A percentile compares a stretch with the other conserved stretches of the same genome.
Conservation (phyloP, 192 early-diverging fungal species). For the Backusella liffmaniae region DNA sequence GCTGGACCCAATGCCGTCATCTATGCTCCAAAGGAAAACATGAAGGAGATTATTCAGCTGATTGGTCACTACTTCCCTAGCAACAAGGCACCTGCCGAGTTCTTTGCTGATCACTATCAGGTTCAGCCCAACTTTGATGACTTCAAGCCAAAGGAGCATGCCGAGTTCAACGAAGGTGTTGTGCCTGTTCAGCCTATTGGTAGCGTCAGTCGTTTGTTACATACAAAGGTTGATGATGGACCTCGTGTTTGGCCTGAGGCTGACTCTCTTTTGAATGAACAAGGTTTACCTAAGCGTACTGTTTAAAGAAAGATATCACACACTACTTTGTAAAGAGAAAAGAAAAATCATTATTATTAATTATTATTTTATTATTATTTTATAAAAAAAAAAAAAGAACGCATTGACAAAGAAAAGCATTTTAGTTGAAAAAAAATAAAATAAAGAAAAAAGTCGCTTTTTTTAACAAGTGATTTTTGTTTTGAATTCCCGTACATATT, state of each 20-base stretch:
- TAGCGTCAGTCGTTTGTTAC: slow-evolving; percentile 84
- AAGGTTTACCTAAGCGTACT: slow-evolving; percentile 55
- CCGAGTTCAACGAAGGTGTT: slow-evolving; percentile 50
- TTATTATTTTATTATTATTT: not conserved
- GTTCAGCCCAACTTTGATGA: slow-evolving; percentile 28
- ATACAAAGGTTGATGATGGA: slow-evolving; percentile 89
- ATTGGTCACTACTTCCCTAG: slow-evolving; percentile 86
- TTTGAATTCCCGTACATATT: not conserved
- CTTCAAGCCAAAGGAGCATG: slow-evolving; percentile 42
- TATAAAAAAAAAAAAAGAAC: not conserved
- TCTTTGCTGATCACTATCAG: slow-evolving; percentile 57
- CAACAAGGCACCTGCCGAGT: slow-evolving; percentile 35
- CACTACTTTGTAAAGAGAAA: not conserved
- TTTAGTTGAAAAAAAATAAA: not conserved
- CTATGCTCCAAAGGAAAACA: slow-evolving; percentile 80
- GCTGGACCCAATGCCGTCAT: slow-evolving; percentile 99
- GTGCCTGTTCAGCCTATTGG: slow-evolving; percentile 64
- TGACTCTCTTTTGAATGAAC: slow-evolving; percentile 56
- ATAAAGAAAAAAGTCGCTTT: not conserved
- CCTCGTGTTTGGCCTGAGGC: slow-evolving; percentile 74
- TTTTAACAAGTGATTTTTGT: not conserved
- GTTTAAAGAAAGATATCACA: not conserved
- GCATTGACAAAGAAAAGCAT: not conserved
- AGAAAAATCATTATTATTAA: not conserved
- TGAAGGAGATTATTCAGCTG: slow-evolving; percentile 82